A percentile compares a stretch with the other conserved stretches of the same genome.
Evolutionary conservation across 352 stramenopile species (phyloP).

Genomic region (Pythium sp.): DNA sequence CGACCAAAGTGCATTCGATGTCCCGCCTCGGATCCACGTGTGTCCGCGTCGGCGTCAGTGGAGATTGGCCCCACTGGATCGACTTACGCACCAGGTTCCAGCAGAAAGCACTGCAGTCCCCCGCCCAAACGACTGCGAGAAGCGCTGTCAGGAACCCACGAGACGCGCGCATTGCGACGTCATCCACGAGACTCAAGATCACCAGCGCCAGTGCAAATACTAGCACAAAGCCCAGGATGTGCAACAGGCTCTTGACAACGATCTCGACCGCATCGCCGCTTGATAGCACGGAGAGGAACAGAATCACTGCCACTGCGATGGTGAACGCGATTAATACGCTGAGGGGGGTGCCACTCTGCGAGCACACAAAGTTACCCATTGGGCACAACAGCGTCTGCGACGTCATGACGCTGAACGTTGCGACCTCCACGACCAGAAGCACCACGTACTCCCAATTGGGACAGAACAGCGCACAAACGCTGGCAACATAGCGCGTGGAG

Average conservation of each 20-base stretch:
- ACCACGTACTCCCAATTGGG: slow-evolving; percentile 2
- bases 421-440: slow-evolving; percentile 2
- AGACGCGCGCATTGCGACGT: neutral
- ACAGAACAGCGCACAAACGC: neutral
- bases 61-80: neutral
- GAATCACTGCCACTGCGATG: neutral
- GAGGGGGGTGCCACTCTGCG: neutral
- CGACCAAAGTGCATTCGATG: slow-evolving; percentile 5
- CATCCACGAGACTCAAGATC: slow-evolving; percentile 1
- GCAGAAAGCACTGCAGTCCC: neutral
- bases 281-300: neutral
- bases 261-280: slow-evolving; percentile 4
- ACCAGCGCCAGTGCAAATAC: slow-evolving; percentile 3
- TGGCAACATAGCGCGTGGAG: neutral
- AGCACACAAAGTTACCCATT: slow-evolving; percentile 13
- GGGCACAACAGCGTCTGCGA: slow-evolving; percentile 8
- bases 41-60: neutral
- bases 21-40: slow-evolving; percentile 1
- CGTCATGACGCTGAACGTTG: slow-evolving; percentile 6
- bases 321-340: neutral
- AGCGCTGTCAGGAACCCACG: neutral
- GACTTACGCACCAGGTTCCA: slow-evolving; percentile 7
- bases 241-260: slow-evolving; percentile 7
- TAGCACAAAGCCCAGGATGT: slow-evolving; percentile 1
- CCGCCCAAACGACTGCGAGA: neutral